A percentile compares a stretch with the other conserved stretches of the same genome.
Evolutionary conservation across 1,284 basidiomycete genomes (phyloP).

Genomic region (Schizopora paradoxa): DNA sequence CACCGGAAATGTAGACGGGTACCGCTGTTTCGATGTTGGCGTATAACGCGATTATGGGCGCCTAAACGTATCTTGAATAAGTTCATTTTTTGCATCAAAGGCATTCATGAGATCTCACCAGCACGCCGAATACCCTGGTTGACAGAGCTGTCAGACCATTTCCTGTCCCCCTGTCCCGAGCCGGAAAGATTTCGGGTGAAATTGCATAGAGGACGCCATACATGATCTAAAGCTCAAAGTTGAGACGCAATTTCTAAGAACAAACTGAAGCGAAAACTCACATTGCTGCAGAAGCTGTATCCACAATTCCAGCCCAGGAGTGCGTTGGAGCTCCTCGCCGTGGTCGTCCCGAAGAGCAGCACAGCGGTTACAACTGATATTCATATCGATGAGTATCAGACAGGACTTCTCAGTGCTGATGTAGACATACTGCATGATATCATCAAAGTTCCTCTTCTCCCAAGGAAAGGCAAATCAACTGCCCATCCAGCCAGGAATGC

Average conservation of each 20-base stretch:
- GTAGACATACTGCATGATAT: conserved; percentile 35
- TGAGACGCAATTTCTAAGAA: conserved; percentile 4
- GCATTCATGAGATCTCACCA: conserved; percentile 32
- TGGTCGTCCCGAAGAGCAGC: conserved; percentile 66
- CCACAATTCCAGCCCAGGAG: conserved; percentile 73
- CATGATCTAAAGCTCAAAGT: conserved; percentile 47
- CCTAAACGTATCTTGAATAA: conserved; percentile 32
- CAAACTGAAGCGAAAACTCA: conserved; percentile 25
- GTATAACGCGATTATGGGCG: conserved; percentile 69
- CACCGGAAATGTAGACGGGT: conserved; percentile 75
- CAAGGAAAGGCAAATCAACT: conserved; percentile 56
- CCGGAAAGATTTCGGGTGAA: conserved; percentile 65
- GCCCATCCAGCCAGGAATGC: conserved; percentile 59
- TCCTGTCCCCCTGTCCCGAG: conserved; percentile 67
- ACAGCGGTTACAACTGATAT: conserved; percentile 53
- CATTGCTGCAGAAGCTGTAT: conserved; percentile 56
- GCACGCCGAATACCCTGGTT: conserved; percentile 59
- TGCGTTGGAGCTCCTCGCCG: conserved; percentile 53
- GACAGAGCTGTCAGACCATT: conserved; percentile 60
- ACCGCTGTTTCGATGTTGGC: conserved; percentile 59
- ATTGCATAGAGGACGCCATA: conserved; percentile 68
- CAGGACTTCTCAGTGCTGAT: conserved; percentile 32
- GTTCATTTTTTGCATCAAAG: background rate
- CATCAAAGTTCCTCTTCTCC: conserved; percentile 58
- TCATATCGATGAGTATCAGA: conserved; percentile 19